phyloP scores from a whole-genome alignment of 768 basidiomycete genomes.

The Auricularia heimuer region DNA sequence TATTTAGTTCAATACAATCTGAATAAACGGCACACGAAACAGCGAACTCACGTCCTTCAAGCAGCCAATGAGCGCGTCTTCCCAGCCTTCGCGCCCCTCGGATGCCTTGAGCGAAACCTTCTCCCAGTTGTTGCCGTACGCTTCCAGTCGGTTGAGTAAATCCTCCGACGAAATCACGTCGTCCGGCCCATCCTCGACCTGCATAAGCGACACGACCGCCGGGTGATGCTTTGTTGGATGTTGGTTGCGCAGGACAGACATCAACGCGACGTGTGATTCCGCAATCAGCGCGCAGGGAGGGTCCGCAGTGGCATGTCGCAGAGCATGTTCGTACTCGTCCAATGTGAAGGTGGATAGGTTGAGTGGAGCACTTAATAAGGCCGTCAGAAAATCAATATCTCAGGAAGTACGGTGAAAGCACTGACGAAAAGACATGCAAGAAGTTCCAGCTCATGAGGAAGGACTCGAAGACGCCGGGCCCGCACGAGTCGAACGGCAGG shows the following conservation, averaged over 20 bases:
- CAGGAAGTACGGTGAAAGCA: conserved; percentile 3
- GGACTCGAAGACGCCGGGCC: conserved; percentile 50
- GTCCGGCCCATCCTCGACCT: conserved; percentile 27
- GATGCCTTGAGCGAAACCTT: conserved; percentile 58
- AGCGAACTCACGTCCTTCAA: conserved; percentile 69
- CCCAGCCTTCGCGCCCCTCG: conserved; percentile 82
- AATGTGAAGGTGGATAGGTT: conserved; percentile 81
- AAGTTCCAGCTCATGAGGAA: conserved; percentile 94
- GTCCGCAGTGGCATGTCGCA: conserved; percentile 65
- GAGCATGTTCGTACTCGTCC: conserved; percentile 84
- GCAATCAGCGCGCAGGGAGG: conserved; percentile 66
- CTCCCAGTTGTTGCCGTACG: conserved; percentile 83
- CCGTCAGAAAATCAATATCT: neutral
- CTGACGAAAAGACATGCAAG: conserved; percentile 85
- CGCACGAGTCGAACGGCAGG: conserved; percentile 52
- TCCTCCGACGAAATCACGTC: conserved; percentile 1
- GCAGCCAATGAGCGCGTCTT: conserved; percentile 81
- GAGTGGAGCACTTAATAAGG: conserved; percentile 59
- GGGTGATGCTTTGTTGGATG: conserved; percentile 59
- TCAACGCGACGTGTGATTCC: conserved; percentile 82
- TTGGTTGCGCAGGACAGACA: conserved; percentile 82
- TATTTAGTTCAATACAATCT: neutral
- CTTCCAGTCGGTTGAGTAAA: conserved; percentile 29
- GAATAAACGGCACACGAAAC: neutral
- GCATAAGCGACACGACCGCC: conserved; percentile 57